Conservation (phyloP, 2,329 filamentous ascomycete species). For the Sclerotinia minor region DNA sequence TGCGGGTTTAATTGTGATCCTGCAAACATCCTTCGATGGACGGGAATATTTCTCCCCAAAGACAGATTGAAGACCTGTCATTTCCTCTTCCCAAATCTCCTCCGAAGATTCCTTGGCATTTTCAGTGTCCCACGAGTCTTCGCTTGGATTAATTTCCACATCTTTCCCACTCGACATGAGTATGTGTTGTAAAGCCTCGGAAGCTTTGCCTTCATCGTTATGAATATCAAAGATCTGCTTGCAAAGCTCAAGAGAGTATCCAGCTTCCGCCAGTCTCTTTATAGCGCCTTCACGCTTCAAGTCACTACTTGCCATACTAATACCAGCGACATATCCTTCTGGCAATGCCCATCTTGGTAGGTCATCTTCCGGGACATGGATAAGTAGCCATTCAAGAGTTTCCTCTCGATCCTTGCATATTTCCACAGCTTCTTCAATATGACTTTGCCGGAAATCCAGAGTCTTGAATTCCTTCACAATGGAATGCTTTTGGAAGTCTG, state of each 20-base stretch:
- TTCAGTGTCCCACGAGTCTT: slow-evolving; percentile 44
- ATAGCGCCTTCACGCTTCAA: slow-evolving; percentile 78
- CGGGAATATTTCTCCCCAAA: slow-evolving; percentile 72
- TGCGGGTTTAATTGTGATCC: slow-evolving; percentile 63
- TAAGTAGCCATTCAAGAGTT: slow-evolving; percentile 90
- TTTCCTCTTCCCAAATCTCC: slow-evolving; percentile 81
- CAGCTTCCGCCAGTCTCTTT: slow-evolving; percentile 76
- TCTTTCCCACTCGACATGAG: slow-evolving; percentile 55
- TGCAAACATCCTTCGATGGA: slow-evolving; percentile 63
- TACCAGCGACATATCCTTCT: slow-evolving; percentile 86
- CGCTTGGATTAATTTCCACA: slow-evolving; percentile 40
- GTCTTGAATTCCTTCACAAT: slow-evolving; percentile 72
- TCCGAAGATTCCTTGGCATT: slow-evolving; percentile 53
- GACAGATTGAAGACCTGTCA: slow-evolving; percentile 79
- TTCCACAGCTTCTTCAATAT: slow-evolving; percentile 82
- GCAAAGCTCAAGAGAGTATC: slow-evolving; percentile 84
- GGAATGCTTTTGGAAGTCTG: slow-evolving; percentile 53
- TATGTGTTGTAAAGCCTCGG: slow-evolving; percentile 73
- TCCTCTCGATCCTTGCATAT: slow-evolving; percentile 92
- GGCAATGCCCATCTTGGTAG: slow-evolving; percentile 90
- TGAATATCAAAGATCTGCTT: slow-evolving; percentile 72
- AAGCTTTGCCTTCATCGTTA: slow-evolving; percentile 72
- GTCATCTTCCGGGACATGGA: slow-evolving; percentile 96
- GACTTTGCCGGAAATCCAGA: slow-evolving; percentile 86
- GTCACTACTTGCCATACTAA: slow-evolving; percentile 81